Base-by-base conservation (phyloP, 108 stramenopile genomes). In the Skeletonema costatum region DNA sequence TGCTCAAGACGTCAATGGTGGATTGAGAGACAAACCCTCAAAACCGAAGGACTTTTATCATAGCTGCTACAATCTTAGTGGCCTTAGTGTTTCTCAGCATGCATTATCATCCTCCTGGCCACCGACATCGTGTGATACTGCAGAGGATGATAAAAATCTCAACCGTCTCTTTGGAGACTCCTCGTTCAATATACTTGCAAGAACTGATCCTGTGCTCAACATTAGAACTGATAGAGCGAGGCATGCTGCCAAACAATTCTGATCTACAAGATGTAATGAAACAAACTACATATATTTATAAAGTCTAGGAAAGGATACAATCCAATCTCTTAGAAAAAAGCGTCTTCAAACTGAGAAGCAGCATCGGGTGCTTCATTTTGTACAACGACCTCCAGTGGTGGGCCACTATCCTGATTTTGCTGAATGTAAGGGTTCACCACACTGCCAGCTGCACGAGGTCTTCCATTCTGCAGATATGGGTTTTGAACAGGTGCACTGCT, bases 1-100 rank as follows among this genome's bases (percentile, higher is more conserved):
- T 85, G 97, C 96, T 9, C 99, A 99, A 86, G 92, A 97, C 59
- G 73, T 90, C 17, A 94, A 97, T 59, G 99, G 99, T n/a, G 99
- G 99, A 2, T 73, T 99, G 50, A 86, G 94, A 14, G 97, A 95
- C 82, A 97, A 95, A 70, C 96, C 95, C 2, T 87, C 89, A 75
- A 97, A 96, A 73, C 56, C 80, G 11, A 75, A 97, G 16, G 99
- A 99, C 77, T 99, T 95, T 76, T 99, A 99, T 76, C 99, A 99
- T 87, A 92, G 93, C 3, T 99, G 98, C 83, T 99, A 99, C 94
- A 96, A 95, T 60, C 78, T 99, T 17, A 89, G 89, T 66, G 98
- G 98, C 0, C 80, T 99, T 25, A 90, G 95, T 32, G 85, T 97
- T 4, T 84, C 96, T 7, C 98, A 99, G 85, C 94, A 95, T 68